Conservation (phyloP, 2,329 filamentous ascomycete species). For the Pseudogymnoascus destructans region DNA sequence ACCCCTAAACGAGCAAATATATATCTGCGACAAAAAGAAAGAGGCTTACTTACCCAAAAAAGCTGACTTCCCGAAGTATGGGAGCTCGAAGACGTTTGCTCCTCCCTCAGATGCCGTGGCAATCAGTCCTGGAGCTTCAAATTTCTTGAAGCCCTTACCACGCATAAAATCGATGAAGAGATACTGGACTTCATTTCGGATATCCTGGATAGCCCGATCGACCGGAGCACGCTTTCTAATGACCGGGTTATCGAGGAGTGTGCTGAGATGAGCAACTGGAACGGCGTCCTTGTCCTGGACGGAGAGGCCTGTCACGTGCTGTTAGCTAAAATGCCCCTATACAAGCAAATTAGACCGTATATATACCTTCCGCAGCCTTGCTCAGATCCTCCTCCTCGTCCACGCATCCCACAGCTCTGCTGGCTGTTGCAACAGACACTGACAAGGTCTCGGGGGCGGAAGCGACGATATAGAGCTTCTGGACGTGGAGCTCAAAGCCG, state of each 20-base stretch:
- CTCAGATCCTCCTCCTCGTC: slow-evolving; percentile 39
- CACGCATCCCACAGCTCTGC: slow-evolving; percentile 42
- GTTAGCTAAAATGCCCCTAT: slow-evolving; percentile 10
- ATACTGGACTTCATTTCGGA: slow-evolving; percentile 30
- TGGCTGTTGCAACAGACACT: slow-evolving; percentile 43
- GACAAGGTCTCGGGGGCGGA: slow-evolving; percentile 44
- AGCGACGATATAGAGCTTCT: slow-evolving; percentile 68
- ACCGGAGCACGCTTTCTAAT: slow-evolving; percentile 87
- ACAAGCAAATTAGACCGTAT: slow-evolving; percentile 17
- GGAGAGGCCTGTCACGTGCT: not conserved
- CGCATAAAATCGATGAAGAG: slow-evolving; percentile 72
- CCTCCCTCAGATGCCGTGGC: slow-evolving; percentile 82
- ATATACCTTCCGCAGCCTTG: slow-evolving; percentile 29
- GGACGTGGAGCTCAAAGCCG: slow-evolving; percentile 75
- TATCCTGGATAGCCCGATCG: slow-evolving; percentile 66
- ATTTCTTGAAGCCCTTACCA: slow-evolving; percentile 61
- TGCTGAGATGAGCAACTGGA: slow-evolving; percentile 69
- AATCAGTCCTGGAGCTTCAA: slow-evolving; percentile 82
- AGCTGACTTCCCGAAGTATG: slow-evolving; percentile 77
- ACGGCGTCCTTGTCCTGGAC: slow-evolving; percentile 37
- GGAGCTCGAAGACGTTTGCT: slow-evolving; percentile 77
- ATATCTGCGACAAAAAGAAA: not conserved
- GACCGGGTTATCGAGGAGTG: slow-evolving; percentile 78
- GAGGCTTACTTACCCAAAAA: slow-evolving; percentile 39
- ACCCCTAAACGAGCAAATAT: no score